A percentile compares a stretch with the other conserved stretches of the same genome.
These are phyloP conservation scores for Trichoderma oligosporum DNA, from an alignment of 2,329 filamentous ascomycete genomes.

Conservation along the genomic window DNA sequence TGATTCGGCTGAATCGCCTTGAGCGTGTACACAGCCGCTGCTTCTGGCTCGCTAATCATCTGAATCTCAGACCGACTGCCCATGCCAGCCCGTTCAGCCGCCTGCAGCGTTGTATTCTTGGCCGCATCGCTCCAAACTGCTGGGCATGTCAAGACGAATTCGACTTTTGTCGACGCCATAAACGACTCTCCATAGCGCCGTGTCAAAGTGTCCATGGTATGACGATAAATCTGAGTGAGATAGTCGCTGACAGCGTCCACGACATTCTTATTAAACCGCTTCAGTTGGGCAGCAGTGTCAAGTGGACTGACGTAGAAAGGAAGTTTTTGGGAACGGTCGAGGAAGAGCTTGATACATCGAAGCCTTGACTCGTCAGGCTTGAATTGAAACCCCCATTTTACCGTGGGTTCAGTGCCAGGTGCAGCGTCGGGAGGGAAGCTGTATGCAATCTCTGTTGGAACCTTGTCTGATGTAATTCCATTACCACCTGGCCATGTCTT, in stretches of 20 bases:
- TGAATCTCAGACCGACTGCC: conserved; percentile 65
- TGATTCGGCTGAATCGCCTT: conserved; percentile 76
- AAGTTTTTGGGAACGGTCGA: conserved; percentile 75
- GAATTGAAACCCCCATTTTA: conserved; percentile 82
- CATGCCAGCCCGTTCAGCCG: conserved; percentile 76
- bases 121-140: conserved; percentile 82
- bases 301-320: conserved; percentile 76
- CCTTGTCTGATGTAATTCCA: conserved; percentile 84
- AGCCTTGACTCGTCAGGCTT: conserved; percentile 71
- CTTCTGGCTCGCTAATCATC: conserved; percentile 78
- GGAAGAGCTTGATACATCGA: conserved; percentile 79
- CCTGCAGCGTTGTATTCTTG: conserved; percentile 77
- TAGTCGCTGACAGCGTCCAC: conserved; percentile 78
- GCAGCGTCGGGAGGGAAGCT: conserved; percentile 35
- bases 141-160: conserved; percentile 77
- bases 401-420: conserved; percentile 42
- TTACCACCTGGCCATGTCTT: conserved; percentile 82
- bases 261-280: conserved; percentile 70
- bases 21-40: conserved; percentile 73
- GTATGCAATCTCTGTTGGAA: conserved; percentile 74
- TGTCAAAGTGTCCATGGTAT: conserved; percentile 74
- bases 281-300: conserved; percentile 73
- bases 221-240: conserved; percentile 68
- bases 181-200: conserved; percentile 74
- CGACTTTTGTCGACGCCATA: conserved; percentile 69